Base-by-base conservation (phyloP, 352 stramenopile genomes). In the Pythium volutum region DNA sequence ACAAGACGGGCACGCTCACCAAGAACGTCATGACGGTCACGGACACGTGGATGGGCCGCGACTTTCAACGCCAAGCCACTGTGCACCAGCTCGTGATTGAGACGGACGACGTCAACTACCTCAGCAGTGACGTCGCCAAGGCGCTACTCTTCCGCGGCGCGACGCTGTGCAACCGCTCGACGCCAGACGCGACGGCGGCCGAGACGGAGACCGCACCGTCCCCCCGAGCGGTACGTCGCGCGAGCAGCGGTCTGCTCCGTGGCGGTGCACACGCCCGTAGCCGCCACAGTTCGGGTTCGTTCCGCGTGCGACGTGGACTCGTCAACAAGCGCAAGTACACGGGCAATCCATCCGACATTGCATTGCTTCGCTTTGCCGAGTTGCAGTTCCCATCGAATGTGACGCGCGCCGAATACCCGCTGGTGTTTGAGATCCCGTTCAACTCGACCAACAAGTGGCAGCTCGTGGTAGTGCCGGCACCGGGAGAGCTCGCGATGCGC, bases 1-100 rank as follows among this genome's bases (percentile, higher is more conserved):
- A 98, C 73, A 98, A 97, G 73, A 98, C 91, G 2, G 90, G 89
- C 23, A 98, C 91, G 43, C 79, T 97, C 8, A 98, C 93, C 4
- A 81, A 79, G 61, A 83, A 81, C 67, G 70, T 86, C 47, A 80
- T 84, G 83, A 76, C 76, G 15, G 66, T 84, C 27, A 79, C 73
- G 2, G 72, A 85, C 47, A 77, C 64, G 23, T 84, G 73, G 73
- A 34, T 60, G 23, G 75, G 64, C 9, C 39, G 66, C 9, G 63
- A 71, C 18, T 81, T 74, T 52, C 39, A 70, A 0, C 60, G 62
- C n/a, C 75, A 84, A 16, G 50, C 27, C 64, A 51, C 53, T 0
- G 54, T 58, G 5, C 68, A 75, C 20, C 55, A 66, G n/a, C 49
- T 71, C 14, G 64, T 76, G 9, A 73, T 82, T n/a, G 69, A 76